Conservation (phyloP, 2,329 filamentous ascomycete genomes). For the Trichoderma afroharzianum region DNA sequence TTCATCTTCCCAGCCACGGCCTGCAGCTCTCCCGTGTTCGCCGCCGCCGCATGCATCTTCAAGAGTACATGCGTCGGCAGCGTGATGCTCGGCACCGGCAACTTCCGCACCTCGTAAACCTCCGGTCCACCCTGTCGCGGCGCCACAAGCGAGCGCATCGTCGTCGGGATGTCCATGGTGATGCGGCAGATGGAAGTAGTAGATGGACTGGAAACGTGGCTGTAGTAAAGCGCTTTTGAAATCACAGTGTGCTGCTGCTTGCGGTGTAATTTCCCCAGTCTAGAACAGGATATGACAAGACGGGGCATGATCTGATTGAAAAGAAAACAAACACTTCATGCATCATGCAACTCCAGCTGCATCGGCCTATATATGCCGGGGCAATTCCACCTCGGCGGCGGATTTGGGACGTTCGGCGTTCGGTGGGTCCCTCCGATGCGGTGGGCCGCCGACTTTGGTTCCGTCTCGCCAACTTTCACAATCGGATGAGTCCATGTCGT, state of each 20-base stretch:
- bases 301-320: background rate
- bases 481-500: background rate
- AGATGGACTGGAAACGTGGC: background rate
- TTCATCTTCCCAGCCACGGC: constrained; percentile 10
- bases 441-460: constrained; percentile 1
- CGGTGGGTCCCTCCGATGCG: constrained; percentile 9
- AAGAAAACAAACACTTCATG: background rate
- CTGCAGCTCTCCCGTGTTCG: constrained; percentile 36
- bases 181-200: background rate
- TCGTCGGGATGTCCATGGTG: constrained; percentile 34
- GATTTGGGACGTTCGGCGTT: constrained; percentile 6
- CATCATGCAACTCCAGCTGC: background rate
- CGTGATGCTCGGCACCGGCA: constrained; percentile 44
- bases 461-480: background rate
- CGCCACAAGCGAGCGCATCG: constrained; percentile 44
- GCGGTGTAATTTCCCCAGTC: background rate
- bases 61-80: constrained; percentile 43
- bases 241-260: background rate
- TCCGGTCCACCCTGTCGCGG: constrained; percentile 37
- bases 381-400: background rate
- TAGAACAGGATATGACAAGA: background rate
- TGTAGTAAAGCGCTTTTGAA: background rate
- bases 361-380: background rate
- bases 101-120: constrained; percentile 37
- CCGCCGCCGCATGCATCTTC: constrained; percentile 35